Conservation (phyloP, 495 filamentous ascomycete genomes). For the Trichoderma reesei region DNA sequence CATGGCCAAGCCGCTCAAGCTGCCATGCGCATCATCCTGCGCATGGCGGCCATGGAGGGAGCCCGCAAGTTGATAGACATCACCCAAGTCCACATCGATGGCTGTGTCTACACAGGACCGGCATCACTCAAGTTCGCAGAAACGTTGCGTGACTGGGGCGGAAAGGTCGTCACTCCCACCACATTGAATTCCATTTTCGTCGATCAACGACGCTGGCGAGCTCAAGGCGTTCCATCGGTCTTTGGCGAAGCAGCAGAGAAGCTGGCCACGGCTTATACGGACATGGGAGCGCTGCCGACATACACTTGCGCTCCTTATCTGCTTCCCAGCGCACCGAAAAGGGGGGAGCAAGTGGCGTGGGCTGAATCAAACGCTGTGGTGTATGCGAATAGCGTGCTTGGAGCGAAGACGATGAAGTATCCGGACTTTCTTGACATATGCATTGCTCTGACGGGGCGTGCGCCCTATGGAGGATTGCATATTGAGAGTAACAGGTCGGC, state of each 20-base stretch:
- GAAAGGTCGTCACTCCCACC: not conserved
- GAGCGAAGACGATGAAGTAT: conserved; percentile 6
- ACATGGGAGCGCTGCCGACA: not conserved
- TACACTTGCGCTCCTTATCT: conserved; percentile 8
- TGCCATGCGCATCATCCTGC: conserved; percentile 3
- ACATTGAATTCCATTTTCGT: conserved; percentile 5
- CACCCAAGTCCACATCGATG: conserved; percentile 7
- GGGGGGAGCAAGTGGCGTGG: not conserved
- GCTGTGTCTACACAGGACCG: not conserved
- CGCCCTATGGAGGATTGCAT: conserved; percentile 1
- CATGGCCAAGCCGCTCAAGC: not conserved
- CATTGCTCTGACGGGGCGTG: conserved; percentile 9
- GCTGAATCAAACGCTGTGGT: conserved; percentile 1
- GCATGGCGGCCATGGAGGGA: conserved; percentile 1
- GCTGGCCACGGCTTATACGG: not conserved
- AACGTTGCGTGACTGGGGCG: not conserved
- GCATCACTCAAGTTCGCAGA: not conserved
- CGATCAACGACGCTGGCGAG: not conserved
- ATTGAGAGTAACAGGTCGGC: not conserved
- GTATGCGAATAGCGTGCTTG: not conserved
- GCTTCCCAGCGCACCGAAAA: not conserved
- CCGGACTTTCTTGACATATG: conserved; percentile 3
- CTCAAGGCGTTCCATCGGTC: not conserved
- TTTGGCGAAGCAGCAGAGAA: conserved; percentile 4
- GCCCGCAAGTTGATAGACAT: conserved; percentile 3